phyloP scores from a whole-genome alignment of 1,284 basidiomycete species.

The Chiua sp. region DNA sequence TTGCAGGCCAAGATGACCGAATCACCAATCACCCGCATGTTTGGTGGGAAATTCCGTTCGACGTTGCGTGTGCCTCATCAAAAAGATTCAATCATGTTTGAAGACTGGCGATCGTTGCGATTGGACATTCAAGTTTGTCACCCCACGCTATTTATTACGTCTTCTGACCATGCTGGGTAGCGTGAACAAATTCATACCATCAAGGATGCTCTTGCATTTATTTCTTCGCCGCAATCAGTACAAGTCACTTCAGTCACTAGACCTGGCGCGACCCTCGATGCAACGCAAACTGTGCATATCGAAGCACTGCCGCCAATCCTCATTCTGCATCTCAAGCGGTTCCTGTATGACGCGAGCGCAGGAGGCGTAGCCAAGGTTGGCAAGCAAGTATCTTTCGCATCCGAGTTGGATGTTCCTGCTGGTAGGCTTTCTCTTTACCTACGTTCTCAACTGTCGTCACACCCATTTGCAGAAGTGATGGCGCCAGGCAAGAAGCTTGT shows the following conservation, averaged over 20 bases:
- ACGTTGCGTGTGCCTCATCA: conserved; percentile 83
- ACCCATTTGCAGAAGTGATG: conserved; percentile 61
- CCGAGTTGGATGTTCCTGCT: conserved; percentile 76
- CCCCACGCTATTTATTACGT: background rate
- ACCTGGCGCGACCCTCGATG: conserved; percentile 73
- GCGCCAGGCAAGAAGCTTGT: conserved; percentile 57
- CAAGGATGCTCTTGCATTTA: conserved; percentile 81
- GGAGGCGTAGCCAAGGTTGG: conserved; percentile 86
- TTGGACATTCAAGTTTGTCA: conserved; percentile 85
- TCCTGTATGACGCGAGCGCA: conserved; percentile 84
- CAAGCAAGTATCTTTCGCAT: conserved; percentile 83
- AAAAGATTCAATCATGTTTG: conserved; percentile 88
- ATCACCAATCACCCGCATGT: conserved; percentile 91
- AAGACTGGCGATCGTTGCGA: conserved; percentile 91
- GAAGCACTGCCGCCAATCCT: conserved; percentile 88
- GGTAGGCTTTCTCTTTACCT: conserved; percentile 49
- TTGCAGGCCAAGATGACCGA: conserved; percentile 78
- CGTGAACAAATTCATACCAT: conserved; percentile 80
- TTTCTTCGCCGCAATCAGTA: conserved; percentile 85
- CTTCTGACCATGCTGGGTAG: conserved; percentile 40
- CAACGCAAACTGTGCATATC: conserved; percentile 87
- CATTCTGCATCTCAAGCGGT: conserved; percentile 93
- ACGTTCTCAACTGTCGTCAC: background rate
- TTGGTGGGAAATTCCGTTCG: conserved; percentile 94
- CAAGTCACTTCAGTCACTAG: conserved; percentile 66